These are phyloP conservation scores for Sphagnurus paluster DNA, from an alignment of 1,284 basidiomycete genomes.

Conservation along the genomic window DNA sequence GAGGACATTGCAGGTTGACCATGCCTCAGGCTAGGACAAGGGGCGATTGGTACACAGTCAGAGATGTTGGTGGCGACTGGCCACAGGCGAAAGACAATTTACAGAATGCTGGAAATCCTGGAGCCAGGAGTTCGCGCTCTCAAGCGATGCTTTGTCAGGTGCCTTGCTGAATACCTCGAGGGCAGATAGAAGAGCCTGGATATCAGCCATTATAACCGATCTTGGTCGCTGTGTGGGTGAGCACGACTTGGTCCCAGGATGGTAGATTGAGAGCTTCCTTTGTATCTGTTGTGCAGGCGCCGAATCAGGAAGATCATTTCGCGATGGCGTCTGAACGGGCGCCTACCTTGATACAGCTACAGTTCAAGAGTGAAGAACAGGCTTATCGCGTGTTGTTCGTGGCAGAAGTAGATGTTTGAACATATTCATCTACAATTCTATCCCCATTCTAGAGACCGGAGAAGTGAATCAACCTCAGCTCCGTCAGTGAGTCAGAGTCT, in stretches of 20 bases:
- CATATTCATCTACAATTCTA: no score
- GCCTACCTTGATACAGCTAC: no score
- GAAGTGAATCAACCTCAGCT: no score
- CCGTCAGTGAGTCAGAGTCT: background rate
- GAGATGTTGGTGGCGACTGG: slow-evolving; percentile 58
- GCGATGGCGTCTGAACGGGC: no score
- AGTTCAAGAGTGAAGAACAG: no score
- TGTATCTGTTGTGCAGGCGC: slow-evolving; percentile 17
- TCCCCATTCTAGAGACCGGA: no score
- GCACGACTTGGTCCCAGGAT: slow-evolving; percentile 3
- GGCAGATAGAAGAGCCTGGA: slow-evolving; percentile 71
- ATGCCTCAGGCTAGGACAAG: slow-evolving; percentile 87
- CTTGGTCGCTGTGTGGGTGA: slow-evolving; percentile 18
- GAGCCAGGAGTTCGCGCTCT: slow-evolving; percentile 88
- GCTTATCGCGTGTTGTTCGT: no score
- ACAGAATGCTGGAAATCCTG: slow-evolving; percentile 97
- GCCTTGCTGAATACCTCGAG: slow-evolving; percentile 74
- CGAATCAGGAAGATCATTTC: no score
- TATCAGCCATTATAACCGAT: slow-evolving; percentile 53
- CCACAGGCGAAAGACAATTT: slow-evolving; percentile 74
- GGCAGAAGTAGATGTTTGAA: no score
- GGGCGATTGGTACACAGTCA: slow-evolving; percentile 53
- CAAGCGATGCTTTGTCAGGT: slow-evolving; percentile 82
- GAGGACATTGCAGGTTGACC: slow-evolving; percentile 92
- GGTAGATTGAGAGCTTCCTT: slow-evolving; percentile 7